Conservation (phyloP, 129 eudicot genomes). For the Daucus carota region DH1_v3.0 NC_030382.2:57787001-57787500, state of each 20-base stretch:
- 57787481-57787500: background rate
- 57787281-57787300: constrained; percentile 57
- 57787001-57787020: background rate
- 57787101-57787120: constrained; percentile 47
- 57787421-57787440: background rate
- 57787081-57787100: constrained; percentile 59
- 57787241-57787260: background rate
- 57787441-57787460: background rate
- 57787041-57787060: constrained; percentile 57
- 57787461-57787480: background rate
- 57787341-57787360: constrained; percentile 62
- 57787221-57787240: background rate
- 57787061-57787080: constrained; percentile 58
- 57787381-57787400: background rate
- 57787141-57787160: constrained; percentile 40
- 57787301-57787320: constrained; percentile 43
- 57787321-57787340: constrained; percentile 51
- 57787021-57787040: background rate
- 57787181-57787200: constrained; percentile 36
- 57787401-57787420: background rate
- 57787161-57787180: constrained; percentile 51
- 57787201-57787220: background rate
- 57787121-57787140: constrained; percentile 53
- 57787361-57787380: constrained; percentile 58
- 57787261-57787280: background rate